These are phyloP conservation scores for Prunus yedoensis DNA, from an alignment of 331 rosid species.

Conservation along the genomic window DNA sequence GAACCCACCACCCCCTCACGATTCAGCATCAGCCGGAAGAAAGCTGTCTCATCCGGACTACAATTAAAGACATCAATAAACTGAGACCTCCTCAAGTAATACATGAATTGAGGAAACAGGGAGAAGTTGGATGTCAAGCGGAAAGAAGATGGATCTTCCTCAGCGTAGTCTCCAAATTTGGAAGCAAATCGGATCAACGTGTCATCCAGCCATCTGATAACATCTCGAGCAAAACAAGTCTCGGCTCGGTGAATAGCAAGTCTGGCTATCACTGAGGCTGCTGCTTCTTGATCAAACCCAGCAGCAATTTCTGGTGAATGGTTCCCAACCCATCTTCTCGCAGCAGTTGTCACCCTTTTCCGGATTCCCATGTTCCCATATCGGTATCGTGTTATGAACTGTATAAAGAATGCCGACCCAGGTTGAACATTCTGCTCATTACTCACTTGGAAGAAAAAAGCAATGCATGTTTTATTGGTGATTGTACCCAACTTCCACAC, in stretches of 20 bases:
- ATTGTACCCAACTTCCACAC: constrained; percentile 77
- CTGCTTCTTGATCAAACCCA: constrained; percentile 97
- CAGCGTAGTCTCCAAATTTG: constrained; percentile 86
- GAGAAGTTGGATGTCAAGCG: constrained; percentile 84
- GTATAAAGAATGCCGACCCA: constrained; percentile 81
- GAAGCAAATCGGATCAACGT: constrained; percentile 62
- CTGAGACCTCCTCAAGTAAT: constrained; percentile 84
- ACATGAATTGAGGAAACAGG: constrained; percentile 91
- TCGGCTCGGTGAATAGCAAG: constrained; percentile 84
- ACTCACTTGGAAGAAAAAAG: constrained; percentile 83
- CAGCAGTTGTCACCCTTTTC: constrained; percentile 87
- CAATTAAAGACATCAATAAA: constrained; percentile 82
- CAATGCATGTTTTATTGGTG: constrained; percentile 74
- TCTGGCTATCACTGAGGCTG: constrained; percentile 86
- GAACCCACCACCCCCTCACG: constrained; percentile 91
- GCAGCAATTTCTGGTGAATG: constrained; percentile 69
- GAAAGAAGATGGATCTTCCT: constrained; percentile 85
- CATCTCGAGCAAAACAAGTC: constrained; percentile 76
- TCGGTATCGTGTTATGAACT: constrained; percentile 72
- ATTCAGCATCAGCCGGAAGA: constrained; percentile 74
- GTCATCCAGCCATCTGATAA: constrained; percentile 90
- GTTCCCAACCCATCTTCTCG: constrained; percentile 87
- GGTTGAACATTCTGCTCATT: constrained; percentile 63
- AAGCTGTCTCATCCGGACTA: constrained; percentile 87
- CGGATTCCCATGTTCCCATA: constrained; percentile 65